Conservation (phyloP, 495 filamentous ascomycete species). For the Geopyxis carbonaria region DNA sequence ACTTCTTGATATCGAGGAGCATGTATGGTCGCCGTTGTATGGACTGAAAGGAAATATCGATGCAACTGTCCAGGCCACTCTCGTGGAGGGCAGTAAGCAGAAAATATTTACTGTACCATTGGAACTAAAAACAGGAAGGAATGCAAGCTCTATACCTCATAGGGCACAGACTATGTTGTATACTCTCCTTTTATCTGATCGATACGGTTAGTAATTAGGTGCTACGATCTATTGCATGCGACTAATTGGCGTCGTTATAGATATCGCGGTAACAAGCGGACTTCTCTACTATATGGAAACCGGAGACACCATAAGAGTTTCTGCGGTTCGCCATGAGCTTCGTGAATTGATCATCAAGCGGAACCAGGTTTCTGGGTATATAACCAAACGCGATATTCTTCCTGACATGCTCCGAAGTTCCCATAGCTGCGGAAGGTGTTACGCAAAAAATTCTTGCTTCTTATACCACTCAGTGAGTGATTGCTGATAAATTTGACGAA, state of each 20-base stretch:
- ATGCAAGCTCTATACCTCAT: conserved; percentile 53
- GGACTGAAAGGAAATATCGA: conserved; percentile 96
- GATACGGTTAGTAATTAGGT: conserved; percentile 54
- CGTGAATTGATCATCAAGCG: conserved; percentile 90
- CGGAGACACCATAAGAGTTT: conserved; percentile 67
- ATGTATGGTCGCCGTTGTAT: conserved; percentile 94
- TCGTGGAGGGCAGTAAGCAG: conserved; percentile 39
- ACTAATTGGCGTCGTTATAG: no score
- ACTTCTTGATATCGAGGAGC: conserved; percentile 88
- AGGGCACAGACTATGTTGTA: conserved; percentile 90
- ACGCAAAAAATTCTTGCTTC: conserved; percentile 74
- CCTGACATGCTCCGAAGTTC: conserved; percentile 71
- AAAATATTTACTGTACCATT: conserved; percentile 73
- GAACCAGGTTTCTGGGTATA: conserved; percentile 71
- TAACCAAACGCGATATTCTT: conserved; percentile 61
- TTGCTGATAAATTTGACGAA: no score
- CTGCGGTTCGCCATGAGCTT: conserved; percentile 66
- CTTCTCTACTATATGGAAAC: conserved; percentile 90
- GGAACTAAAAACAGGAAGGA: conserved; percentile 86
- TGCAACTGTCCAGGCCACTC: conserved; percentile 84
- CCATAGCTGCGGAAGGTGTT: conserved; percentile 64
- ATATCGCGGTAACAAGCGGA: conserved; percentile 73
- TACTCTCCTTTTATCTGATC: conserved; percentile 78
- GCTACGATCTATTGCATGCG: conserved; percentile 8
- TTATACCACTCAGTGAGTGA: conserved; percentile 73